A percentile compares a stretch with the other conserved stretches of the same genome.
Conservation (phyloP, 805 yeast genomes). For the Wickerhamomyces tratensis region DNA sequence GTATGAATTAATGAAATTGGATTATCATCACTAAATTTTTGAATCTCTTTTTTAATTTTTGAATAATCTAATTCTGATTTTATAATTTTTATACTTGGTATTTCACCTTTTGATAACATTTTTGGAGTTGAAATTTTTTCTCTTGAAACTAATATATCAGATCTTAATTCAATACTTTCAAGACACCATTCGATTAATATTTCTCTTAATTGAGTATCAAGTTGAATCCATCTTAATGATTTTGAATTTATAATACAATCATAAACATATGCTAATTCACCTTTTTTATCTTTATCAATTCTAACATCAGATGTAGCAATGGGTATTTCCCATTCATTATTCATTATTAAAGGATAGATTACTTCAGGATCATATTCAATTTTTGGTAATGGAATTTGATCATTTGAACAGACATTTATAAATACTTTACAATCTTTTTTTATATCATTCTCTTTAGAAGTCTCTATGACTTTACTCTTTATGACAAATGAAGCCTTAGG, state of each 20-base stretch:
- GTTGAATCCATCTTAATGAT: conserved; percentile 52
- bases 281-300: conserved; percentile 58
- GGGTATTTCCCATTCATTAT: conserved; percentile 80
- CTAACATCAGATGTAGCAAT: conserved; percentile 55
- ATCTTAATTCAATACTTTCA: conserved; percentile 61
- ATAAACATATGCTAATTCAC: conserved; percentile 50
- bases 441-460: no score
- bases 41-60: conserved; percentile 27
- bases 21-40: conserved; percentile 26
- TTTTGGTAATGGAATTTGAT: conserved; percentile 56
- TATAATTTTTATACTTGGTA: conserved; percentile 34
- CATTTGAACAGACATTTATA: conserved; percentile 65
- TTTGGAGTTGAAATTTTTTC: conserved; percentile 57
- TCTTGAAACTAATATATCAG: conserved; percentile 45
- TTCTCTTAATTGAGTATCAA: conserved; percentile 48
- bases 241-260: conserved; percentile 71
- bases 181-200: conserved; percentile 78
- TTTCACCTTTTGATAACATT: conserved; percentile 58
- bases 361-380: conserved; percentile 41
- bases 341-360: conserved; percentile 55
- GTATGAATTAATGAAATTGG: conserved; percentile 36
- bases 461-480: no score
- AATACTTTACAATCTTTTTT: conserved; percentile 47
- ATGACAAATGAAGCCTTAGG: conserved; percentile 65
- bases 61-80: conserved; percentile 31